Evolutionary conservation across 495 filamentous ascomycete species (phyloP).

Genomic region (Monascus purpureus): DNA sequence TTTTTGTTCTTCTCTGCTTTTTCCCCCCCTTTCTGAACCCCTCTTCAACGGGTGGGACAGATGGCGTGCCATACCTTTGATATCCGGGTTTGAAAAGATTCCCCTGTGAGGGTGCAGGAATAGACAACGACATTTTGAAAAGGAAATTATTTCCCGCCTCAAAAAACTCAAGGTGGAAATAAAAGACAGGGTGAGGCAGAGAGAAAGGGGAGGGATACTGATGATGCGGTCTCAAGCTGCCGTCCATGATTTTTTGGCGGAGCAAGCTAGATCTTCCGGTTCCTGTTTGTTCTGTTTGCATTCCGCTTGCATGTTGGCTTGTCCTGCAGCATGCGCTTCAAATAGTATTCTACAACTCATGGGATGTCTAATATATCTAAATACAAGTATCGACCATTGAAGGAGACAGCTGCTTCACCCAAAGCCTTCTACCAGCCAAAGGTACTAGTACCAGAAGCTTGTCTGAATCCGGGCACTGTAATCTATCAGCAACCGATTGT

Average conservation of each 20-base stretch:
- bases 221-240: conserved; percentile 10
- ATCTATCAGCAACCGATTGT: background rate
- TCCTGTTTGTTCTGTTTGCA: conserved; percentile 34
- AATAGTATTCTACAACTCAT: too few species aligned
- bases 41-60: too few species aligned
- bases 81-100: conserved; percentile 95
- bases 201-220: conserved; percentile 7
- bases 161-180: conserved; percentile 5
- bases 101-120: conserved; percentile 82
- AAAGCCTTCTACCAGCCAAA: conserved; percentile 5
- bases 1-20: background rate
- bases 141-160: conserved; percentile 19
- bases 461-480: conserved; percentile 22
- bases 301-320: too few species aligned
- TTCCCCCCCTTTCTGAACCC: too few species aligned
- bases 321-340: too few species aligned
- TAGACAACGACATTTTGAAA: conserved; percentile 72
- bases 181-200: conserved; percentile 12
- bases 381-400: too few species aligned
- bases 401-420: too few species aligned
- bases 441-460: conserved; percentile 8
- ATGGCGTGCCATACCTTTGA: conserved; percentile 87
- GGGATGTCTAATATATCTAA: too few species aligned
- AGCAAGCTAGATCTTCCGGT: conserved; percentile 23
- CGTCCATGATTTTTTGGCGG: conserved; percentile 31